Evolutionary conservation across 805 yeast genomes (phyloP).

Genomic region (Saccharomycopsis malanga): DNA sequence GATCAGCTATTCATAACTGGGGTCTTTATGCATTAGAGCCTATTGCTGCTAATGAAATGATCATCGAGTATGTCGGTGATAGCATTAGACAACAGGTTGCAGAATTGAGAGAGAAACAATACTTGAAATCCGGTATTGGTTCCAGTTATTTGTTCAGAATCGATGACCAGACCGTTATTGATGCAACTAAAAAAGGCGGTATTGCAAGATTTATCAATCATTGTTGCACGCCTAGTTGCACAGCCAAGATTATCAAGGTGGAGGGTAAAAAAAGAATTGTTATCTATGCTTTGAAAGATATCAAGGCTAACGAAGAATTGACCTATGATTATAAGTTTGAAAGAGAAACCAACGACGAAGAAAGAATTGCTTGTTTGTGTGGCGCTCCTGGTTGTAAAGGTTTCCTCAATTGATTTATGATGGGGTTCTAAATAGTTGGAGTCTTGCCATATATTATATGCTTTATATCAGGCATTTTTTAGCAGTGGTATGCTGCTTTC

Average conservation of each 20-base stretch:
- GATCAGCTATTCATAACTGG: slow-evolving; percentile 98
- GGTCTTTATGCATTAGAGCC: slow-evolving; percentile 94
- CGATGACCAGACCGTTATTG: slow-evolving; percentile 91
- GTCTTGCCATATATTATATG: too few species aligned
- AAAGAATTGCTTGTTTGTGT: slow-evolving; percentile 84
- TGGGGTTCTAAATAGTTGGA: too few species aligned
- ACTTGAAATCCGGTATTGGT: slow-evolving; percentile 87
- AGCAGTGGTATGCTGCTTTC: too few species aligned
- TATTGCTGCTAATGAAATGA: slow-evolving; percentile 94
- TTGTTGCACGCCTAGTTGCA: slow-evolving; percentile 95
- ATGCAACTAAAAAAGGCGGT: slow-evolving; percentile 96
- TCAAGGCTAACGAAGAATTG: slow-evolving; percentile 82
- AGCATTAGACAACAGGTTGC: slow-evolving; percentile 89
- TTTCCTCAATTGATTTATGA: slow-evolving; percentile 73
- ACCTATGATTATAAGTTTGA: slow-evolving; percentile 96
- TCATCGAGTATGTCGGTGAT: slow-evolving; percentile 96
- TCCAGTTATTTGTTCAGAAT: slow-evolving; percentile 88
- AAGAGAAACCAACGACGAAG: slow-evolving; percentile 80
- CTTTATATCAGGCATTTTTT: too few species aligned
- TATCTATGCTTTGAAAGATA: slow-evolving; percentile 84
- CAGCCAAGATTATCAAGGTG: slow-evolving; percentile 91
- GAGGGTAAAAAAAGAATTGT: slow-evolving; percentile 93
- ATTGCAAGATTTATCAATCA: slow-evolving; percentile 96
- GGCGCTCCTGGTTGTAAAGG: slow-evolving; percentile 96
- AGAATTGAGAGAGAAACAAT: slow-evolving; percentile 81